These are phyloP conservation scores for Podospora tetraspora DNA, from an alignment of 495 filamentous ascomycete species.

Conservation along the genomic window DNA sequence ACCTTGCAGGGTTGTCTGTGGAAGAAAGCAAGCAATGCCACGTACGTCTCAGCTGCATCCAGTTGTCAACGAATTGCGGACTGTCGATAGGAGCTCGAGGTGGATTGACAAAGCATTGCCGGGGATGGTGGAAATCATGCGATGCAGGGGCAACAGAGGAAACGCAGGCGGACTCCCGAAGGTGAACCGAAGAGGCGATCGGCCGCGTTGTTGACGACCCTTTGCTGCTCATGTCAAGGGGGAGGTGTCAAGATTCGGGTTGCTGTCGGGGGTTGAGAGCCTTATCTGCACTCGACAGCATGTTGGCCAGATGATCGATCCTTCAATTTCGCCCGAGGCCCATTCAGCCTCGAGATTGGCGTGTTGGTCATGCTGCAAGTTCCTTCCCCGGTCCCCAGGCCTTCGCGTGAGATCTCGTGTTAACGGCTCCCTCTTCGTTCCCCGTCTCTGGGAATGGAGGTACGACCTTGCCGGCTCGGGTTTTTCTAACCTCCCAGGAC, in stretches of 20 bases:
- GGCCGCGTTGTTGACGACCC: not conserved
- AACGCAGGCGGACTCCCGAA: not conserved
- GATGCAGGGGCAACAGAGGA: slow-evolving; percentile 5
- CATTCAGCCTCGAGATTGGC: not conserved
- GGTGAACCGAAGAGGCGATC: not conserved
- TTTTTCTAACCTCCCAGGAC: not conserved
- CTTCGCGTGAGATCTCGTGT: not conserved
- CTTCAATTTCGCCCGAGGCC: not conserved
- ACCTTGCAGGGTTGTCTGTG: not conserved
- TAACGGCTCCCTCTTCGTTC: not conserved
- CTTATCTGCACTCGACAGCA: not conserved
- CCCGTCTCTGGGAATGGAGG: not conserved
- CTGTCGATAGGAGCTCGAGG: not conserved
- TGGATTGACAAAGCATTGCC: slow-evolving; percentile 5
- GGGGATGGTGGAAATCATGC: not conserved
- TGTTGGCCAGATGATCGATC: not conserved
- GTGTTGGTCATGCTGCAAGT: not conserved
- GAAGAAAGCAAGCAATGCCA: not conserved
- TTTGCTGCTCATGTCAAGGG: not conserved
- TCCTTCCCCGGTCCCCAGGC: not conserved
- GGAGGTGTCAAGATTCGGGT: not conserved
- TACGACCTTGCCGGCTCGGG: not conserved
- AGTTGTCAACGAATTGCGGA: slow-evolving; percentile 6
- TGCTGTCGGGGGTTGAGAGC: not conserved
- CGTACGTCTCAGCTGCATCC: not conserved